These are phyloP conservation scores for Pleurotus citrinopileatus DNA, from an alignment of 768 basidiomycete genomes.

Conservation along the genomic window DNA sequence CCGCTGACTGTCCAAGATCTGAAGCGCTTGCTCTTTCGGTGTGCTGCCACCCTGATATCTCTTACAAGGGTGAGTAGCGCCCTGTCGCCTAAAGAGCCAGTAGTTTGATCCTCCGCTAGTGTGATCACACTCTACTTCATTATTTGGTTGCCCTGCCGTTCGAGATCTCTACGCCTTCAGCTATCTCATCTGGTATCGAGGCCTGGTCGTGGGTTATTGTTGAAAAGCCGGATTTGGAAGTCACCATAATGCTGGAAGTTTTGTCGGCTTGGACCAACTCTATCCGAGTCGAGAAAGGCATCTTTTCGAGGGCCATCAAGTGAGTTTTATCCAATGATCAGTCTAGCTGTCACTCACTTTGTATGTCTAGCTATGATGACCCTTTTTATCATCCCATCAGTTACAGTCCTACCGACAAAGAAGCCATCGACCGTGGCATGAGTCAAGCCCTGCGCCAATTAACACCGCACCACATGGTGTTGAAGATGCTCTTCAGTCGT, in stretches of 20 bases:
- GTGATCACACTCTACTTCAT: slow-evolving; percentile 82
- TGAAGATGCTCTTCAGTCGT: slow-evolving; percentile 88
- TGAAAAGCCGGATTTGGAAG: slow-evolving; percentile 78
- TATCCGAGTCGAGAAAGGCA: slow-evolving; percentile 72
- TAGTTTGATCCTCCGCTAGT: slow-evolving; percentile 37
- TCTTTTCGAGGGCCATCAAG: slow-evolving; percentile 84
- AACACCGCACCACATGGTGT: slow-evolving; percentile 76
- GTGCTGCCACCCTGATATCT: slow-evolving; percentile 78
- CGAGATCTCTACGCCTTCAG: slow-evolving; percentile 81
- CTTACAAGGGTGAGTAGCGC: slow-evolving; percentile 46
- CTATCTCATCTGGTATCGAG: slow-evolving; percentile 85
- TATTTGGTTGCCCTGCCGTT: slow-evolving; percentile 88
- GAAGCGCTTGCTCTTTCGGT: slow-evolving; percentile 81
- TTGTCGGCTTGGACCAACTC: slow-evolving; percentile 85
- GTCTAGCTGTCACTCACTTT: background rate
- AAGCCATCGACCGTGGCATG: slow-evolving; percentile 70
- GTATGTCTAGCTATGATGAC: slow-evolving; percentile 67
- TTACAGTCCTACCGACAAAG: slow-evolving; percentile 90
- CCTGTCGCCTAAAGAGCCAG: background rate
- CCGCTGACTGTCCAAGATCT: slow-evolving; percentile 79
- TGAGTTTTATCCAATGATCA: slow-evolving; percentile 33
- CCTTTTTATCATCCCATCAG: slow-evolving; percentile 85
- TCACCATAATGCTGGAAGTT: slow-evolving; percentile 82
- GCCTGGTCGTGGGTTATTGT: slow-evolving; percentile 96
- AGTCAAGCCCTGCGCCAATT: slow-evolving; percentile 72